Evolutionary conservation across 2,329 filamentous ascomycete species (phyloP), one percentile per base, ranked within the genome.

Genomic region (Fusarium sp.): DNA sequence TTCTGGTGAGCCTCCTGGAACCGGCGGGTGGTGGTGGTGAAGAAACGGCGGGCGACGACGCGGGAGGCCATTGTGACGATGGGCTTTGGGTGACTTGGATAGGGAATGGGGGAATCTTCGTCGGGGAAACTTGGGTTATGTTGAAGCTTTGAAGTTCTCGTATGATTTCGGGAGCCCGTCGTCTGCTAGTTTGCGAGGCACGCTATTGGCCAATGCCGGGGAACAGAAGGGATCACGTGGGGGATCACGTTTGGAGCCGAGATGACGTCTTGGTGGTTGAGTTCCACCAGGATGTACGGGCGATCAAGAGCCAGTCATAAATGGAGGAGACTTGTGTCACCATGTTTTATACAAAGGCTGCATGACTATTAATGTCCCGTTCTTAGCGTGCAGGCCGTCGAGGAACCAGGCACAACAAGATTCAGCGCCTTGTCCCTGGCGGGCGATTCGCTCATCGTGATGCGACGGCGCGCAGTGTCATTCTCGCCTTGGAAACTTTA

Each of bases 11-110:
- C 78, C 68, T 86, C 82, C 76, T 84, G 81, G 75, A 90, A 78
- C 69, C 88, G 88, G 79, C 89, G 89, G 74, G 83, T 81, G 67
- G 86, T 85, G 79, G 88, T 89, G 79, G 86, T 85, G 79, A 91
- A 88, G 71, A 89, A 85, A 74, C 89, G 85, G 78, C 88, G 88
- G 76, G 89, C 84, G 79, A 90, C 83, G 79, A 90, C 83, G 78
- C 87, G 81, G 78, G 89, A 90, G 71, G 89, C 87, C 89, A 91
- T 91, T 81, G 80, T 83, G 82, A 75, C 75, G 76, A 76, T 69
- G 59, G 67, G 71, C 37, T 64, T 73, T 73, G 18, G 18, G 48
- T 24, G 64, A 54, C 58, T 72, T 27, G 31, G 52, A 20, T n/a
- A 31, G 66, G 60, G 64, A 71, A 68, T 67, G 52, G 69, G 52